Evolutionary conservation across 306 rosid genomes (phyloP).

Genomic region (Senna tora): DNA sequence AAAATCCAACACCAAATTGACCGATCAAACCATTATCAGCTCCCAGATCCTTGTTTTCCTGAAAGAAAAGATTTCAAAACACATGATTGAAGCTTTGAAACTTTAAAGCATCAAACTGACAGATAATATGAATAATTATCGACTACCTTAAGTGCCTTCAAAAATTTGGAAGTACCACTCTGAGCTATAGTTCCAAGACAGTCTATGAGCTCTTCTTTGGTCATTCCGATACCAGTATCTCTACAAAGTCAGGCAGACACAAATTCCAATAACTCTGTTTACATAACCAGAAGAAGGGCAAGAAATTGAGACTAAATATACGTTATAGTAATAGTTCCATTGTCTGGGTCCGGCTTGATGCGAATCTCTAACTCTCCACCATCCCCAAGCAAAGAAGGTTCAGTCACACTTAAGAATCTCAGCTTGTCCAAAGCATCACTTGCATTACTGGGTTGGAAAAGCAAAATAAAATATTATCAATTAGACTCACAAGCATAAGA

Average conservation of each 20-base stretch:
- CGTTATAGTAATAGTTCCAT: slow-evolving; percentile 88
- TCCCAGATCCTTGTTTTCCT: slow-evolving; percentile 91
- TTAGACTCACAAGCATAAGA: neutral
- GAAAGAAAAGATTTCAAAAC: slow-evolving; percentile 2
- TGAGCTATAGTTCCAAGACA: slow-evolving; percentile 99
- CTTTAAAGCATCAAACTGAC: slow-evolving; percentile 3
- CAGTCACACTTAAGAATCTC: slow-evolving; percentile 95
- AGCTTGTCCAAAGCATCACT: slow-evolving; percentile 82
- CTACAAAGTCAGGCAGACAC: slow-evolving; percentile 40
- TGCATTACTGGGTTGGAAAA: neutral
- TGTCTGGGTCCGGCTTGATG: slow-evolving; percentile 84
- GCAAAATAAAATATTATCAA: neutral
- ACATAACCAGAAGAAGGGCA: neutral
- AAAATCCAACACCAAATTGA: slow-evolving; percentile 98
- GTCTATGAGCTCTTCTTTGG: slow-evolving; percentile 88
- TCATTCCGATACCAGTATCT: slow-evolving; percentile 98
- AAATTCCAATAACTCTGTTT: slow-evolving; percentile 21
- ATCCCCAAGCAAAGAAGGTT: slow-evolving; percentile 91
- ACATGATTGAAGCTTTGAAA: slow-evolving; percentile 7
- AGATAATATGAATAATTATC: neutral
- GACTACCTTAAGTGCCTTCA: slow-evolving; percentile 88
- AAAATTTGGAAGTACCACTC: slow-evolving; percentile 98
- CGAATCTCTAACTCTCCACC: slow-evolving; percentile 87
- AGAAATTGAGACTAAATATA: slow-evolving; percentile 39
- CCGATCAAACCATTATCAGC: slow-evolving; percentile 93